Conservation (phyloP, 2,329 filamentous ascomycete genomes). For the Neofusicoccum umdonicola region DNA sequence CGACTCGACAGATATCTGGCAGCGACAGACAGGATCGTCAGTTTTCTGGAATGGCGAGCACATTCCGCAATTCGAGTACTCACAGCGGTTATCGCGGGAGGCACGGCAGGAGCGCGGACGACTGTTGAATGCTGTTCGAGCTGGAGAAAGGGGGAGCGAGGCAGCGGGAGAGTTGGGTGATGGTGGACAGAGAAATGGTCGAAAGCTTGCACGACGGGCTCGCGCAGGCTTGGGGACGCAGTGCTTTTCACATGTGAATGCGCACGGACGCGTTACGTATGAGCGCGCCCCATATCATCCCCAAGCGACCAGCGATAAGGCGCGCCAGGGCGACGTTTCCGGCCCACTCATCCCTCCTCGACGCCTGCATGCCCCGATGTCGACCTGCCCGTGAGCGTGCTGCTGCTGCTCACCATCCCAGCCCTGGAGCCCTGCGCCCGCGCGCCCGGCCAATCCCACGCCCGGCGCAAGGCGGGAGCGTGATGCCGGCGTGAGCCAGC, state of each 20-base stretch:
- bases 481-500: conserved; percentile 9
- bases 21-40: conserved; percentile 8
- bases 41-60: background rate
- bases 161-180: conserved; percentile 1
- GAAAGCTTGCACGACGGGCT: background rate
- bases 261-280: conserved; percentile 15
- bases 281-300: background rate
- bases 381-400: background rate
- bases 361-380: background rate
- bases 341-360: conserved; percentile 2
- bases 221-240: background rate
- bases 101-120: background rate
- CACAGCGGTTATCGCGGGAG: background rate
- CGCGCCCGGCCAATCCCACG: background rate
- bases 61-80: conserved; percentile 17
- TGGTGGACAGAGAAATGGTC: conserved; percentile 8
- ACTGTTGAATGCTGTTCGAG: background rate
- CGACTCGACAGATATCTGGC: background rate
- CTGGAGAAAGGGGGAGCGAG: background rate
- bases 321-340: conserved; percentile 13
- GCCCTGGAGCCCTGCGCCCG: background rate
- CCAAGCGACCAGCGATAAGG: conserved; percentile 14
- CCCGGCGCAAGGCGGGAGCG: background rate
- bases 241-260: background rate
- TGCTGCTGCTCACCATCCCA: background rate